phyloP scores from a whole-genome alignment of 164 flowering plant species.

The Berberis vulgaris region DNA sequence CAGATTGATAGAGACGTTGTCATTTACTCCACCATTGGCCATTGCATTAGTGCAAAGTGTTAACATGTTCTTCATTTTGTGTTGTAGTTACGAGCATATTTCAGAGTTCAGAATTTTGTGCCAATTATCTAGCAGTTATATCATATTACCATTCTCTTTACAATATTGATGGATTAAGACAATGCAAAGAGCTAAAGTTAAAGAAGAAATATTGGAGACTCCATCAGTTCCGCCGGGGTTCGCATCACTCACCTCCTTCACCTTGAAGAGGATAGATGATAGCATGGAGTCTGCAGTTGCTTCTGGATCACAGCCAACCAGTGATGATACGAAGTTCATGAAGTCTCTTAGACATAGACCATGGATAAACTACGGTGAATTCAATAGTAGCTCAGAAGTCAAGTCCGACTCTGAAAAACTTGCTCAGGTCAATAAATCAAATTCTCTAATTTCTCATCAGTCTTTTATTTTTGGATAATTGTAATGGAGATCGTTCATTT shows the following conservation, averaged over 20 bases:
- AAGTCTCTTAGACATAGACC: constrained; percentile 38
- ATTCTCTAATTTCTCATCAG: not conserved
- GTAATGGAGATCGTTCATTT: not conserved
- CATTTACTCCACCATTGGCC: too few relatives aligned
- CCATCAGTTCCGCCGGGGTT: constrained; percentile 53
- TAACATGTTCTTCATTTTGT: too few relatives aligned
- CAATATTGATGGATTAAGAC: constrained; percentile 27
- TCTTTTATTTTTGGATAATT: not conserved
- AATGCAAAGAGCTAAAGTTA: constrained; percentile 8
- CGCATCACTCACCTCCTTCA: constrained; percentile 47
- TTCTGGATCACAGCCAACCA: constrained; percentile 15
- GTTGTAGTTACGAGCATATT: too few relatives aligned
- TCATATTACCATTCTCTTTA: not conserved
- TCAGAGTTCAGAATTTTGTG: too few relatives aligned
- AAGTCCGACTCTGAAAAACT: constrained; percentile 46
- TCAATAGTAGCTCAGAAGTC: constrained; percentile 50
- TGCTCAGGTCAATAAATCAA: constrained; percentile 32
- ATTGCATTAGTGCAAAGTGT: too few relatives aligned
- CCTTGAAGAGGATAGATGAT: constrained; percentile 31
- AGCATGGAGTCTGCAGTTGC: constrained; percentile 10
- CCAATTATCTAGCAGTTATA: too few relatives aligned
- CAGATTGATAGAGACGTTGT: too few relatives aligned
- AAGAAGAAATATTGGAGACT: constrained; percentile 10
- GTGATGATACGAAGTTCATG: constrained; percentile 22
- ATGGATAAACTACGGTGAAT: constrained; percentile 47